Evolutionary conservation across 805 yeast species (phyloP), one percentile per base, ranked within the genome.

Genomic region (Komagataella kurtzmanii): DNA sequence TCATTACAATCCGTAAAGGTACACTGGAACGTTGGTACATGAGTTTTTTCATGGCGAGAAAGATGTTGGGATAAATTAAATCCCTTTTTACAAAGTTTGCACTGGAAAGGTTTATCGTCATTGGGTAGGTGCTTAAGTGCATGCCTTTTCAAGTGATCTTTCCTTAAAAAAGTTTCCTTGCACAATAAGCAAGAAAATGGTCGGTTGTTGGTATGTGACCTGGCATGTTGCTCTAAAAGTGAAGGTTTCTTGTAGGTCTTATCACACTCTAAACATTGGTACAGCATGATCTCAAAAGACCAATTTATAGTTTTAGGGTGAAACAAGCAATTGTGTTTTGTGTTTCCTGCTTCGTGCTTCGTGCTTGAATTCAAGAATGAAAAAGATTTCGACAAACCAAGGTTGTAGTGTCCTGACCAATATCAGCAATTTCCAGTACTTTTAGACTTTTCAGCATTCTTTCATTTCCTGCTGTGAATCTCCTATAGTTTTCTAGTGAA

Each of bases 191-290:
- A 86, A 44, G 64, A 65, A 60, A 77, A 89, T 0, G 96, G 96
- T 54, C 95, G 74, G 56, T 85, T 91, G 55, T 80, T 77, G 3
- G 88, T 79, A 64, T 89, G 97, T 1, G 89, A 73, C 57, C 89
- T 73, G 63, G 74, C 68, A 65, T 89, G 99, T 59, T 88, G 96
- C 43, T 83, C 86, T 50, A 93, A 69, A 8, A 88, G 71, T 1
- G 95, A 82, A 0, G 97, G 97, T 49, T 91, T 73, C 5, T 85
- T 70, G 59, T 88, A 91, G 1, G 85, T 76, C 63, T 88, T 91
- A 30, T 67, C 76, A 60, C 98, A 93, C 2, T 77, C 83, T 5
- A 71, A 75, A 54, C 71, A 75, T 17, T 73, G 76, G 64, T 98
- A 91, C 10, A 64, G 59, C 40, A 30, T 30, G 14, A 30, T 14